phyloP scores from a whole-genome alignment of 495 filamentous ascomycete species.

The Melanomma pulvis-pyrius region DNA sequence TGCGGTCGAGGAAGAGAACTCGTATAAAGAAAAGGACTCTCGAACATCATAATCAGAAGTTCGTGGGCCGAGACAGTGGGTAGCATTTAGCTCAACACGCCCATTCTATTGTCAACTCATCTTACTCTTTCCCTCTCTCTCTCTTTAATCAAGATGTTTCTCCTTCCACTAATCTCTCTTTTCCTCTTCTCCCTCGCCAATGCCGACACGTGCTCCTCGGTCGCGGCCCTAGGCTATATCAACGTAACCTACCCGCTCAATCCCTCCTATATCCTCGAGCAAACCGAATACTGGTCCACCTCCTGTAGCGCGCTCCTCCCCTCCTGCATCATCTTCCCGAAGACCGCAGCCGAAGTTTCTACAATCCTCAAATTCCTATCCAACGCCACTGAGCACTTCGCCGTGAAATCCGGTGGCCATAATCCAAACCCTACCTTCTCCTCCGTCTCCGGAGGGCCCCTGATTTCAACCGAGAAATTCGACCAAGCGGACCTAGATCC shows the following conservation, averaged over 20 bases:
- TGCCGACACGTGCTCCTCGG: constrained; percentile 16
- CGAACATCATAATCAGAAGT: neutral
- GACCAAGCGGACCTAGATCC: constrained; percentile 23
- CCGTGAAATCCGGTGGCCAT: constrained; percentile 36
- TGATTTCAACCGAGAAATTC: constrained; percentile 29
- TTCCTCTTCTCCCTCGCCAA: neutral
- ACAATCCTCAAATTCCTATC: constrained; percentile 21
- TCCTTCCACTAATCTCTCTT: neutral
- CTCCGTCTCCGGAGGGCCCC: constrained; percentile 22
- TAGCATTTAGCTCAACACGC: too few relatives aligned
- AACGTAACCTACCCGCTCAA: constrained; percentile 18
- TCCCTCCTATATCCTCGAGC: constrained; percentile 24
- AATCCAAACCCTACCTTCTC: constrained; percentile 36
- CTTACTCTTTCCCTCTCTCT: too few relatives aligned
- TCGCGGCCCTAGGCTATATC: constrained; percentile 23
- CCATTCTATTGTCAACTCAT: too few relatives aligned
- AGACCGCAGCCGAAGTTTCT: constrained; percentile 23
- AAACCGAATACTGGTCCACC: constrained; percentile 34
- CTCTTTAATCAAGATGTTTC: too few relatives aligned
- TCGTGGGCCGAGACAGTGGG: too few relatives aligned
- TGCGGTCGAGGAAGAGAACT: too few relatives aligned
- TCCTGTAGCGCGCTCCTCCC: constrained; percentile 23
- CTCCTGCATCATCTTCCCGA: constrained; percentile 33
- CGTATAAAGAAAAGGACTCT: too few relatives aligned
- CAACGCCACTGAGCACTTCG: constrained; percentile 21